Evolutionary conservation across 2,329 filamentous ascomycete genomes (phyloP).

Genomic region (Aspergillus pseudoterreus): DNA sequence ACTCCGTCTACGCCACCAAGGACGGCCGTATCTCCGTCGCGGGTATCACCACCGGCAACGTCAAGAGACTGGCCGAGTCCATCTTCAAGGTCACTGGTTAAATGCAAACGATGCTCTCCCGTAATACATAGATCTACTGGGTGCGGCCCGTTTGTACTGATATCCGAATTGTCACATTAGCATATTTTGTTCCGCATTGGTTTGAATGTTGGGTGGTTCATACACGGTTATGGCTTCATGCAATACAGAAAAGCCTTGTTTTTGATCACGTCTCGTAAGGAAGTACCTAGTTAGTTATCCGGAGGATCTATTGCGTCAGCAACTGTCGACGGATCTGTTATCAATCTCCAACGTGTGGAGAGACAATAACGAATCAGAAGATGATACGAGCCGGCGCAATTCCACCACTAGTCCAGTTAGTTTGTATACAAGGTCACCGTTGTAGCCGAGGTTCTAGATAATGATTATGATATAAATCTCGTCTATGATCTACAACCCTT

Average conservation of each 20-base stretch:
- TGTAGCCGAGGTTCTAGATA: not conserved
- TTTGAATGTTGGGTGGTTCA: not conserved
- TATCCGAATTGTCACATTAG: constrained; percentile 22
- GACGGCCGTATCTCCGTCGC: constrained; percentile 52
- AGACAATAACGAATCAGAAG: not conserved
- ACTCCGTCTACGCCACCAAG: constrained; percentile 96
- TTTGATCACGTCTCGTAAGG: too few species aligned
- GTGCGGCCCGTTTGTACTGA: constrained; percentile 16
- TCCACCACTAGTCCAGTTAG: not conserved
- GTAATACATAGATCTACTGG: constrained; percentile 15
- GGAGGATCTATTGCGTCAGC: too few species aligned
- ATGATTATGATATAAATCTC: too few species aligned
- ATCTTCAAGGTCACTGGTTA: constrained; percentile 52
- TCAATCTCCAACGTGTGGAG: not conserved
- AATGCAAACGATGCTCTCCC: constrained; percentile 11
- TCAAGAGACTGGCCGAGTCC: constrained; percentile 48
- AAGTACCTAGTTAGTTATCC: too few species aligned
- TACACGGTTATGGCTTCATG: not conserved
- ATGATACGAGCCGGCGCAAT: not conserved
- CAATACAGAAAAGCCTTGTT: not conserved
- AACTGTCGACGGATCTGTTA: not conserved
- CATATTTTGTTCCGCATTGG: constrained; percentile 6
- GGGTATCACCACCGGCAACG: constrained; percentile 49
- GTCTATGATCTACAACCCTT: too few species aligned
- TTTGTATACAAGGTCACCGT: too few species aligned